phyloP scores from a whole-genome alignment of 228 moss, liverwort and hornwort species.

The Sphagnum fallax region DNA sequence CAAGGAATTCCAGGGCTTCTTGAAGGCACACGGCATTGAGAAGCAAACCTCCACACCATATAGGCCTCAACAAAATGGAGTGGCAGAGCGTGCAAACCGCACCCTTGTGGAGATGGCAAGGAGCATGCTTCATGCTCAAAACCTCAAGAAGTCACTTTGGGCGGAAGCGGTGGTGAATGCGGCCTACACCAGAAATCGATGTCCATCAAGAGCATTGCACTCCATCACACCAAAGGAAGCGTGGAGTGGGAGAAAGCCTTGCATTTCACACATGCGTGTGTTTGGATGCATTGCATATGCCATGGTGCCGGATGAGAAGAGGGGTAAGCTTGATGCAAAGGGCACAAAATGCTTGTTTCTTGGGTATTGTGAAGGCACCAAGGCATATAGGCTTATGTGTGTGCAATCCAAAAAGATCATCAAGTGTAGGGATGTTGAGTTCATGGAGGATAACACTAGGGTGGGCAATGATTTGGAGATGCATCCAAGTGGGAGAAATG shows the following conservation, averaged over 20 bases:
- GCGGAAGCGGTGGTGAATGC: constrained; percentile 1
- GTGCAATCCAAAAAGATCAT: constrained; percentile 6
- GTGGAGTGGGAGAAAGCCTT: constrained; percentile 3
- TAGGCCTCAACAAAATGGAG: constrained; percentile 4
- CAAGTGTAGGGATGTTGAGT: constrained; percentile 2
- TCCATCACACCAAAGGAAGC: neutral
- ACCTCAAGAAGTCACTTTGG: neutral
- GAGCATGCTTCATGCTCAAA: neutral
- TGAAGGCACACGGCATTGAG: too few species aligned
- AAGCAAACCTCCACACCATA: too few species aligned
- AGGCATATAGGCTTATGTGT: constrained; percentile 10
- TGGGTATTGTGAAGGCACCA: constrained; percentile 9
- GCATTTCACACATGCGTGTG: neutral
- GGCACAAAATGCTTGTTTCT: constrained; percentile 6
- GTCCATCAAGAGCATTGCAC: neutral
- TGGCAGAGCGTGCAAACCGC: constrained; percentile 1
- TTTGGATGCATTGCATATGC: constrained; percentile 3
- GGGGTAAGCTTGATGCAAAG: constrained; percentile 5
- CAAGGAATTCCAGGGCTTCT: too few species aligned
- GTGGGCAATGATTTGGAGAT: neutral
- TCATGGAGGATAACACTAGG: neutral
- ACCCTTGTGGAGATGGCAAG: constrained; percentile 2
- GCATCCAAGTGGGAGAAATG: neutral
- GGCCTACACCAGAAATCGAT: constrained; percentile 1
- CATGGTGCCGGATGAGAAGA: neutral